Percentiles rank a stretch among this genome's conserved stretches.
Conservation (phyloP, 2,329 filamentous ascomycete species). For the Colletotrichum sp. region DNA sequence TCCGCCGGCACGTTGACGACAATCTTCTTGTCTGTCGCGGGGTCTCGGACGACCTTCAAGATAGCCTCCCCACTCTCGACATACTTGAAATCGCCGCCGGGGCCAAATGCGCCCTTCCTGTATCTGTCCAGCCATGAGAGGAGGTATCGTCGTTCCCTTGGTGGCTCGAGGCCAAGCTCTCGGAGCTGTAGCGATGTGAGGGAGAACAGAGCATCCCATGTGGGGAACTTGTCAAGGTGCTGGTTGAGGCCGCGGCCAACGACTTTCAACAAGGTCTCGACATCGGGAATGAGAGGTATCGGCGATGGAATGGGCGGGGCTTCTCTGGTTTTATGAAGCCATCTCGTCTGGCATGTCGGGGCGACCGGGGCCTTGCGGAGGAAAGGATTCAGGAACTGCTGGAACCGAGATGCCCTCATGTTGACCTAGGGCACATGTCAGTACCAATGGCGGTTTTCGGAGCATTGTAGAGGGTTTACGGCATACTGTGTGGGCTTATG, state of each 20-base stretch:
- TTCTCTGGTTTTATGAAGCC: slow-evolving; percentile 46
- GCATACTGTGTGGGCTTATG: background rate
- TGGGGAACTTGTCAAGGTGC: slow-evolving; percentile 85
- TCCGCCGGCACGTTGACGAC: slow-evolving; percentile 61
- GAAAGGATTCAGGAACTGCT: slow-evolving; percentile 15
- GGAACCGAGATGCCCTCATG: slow-evolving; percentile 21
- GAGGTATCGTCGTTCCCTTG: slow-evolving; percentile 82
- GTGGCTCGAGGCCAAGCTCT: slow-evolving; percentile 85
- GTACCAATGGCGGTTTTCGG: background rate
- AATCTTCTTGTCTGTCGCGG: slow-evolving; percentile 49
- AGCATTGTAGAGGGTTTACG: no score
- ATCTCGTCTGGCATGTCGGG: slow-evolving; percentile 42
- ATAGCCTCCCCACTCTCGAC: slow-evolving; percentile 64
- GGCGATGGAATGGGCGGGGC: slow-evolving; percentile 64
- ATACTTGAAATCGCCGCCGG: slow-evolving; percentile 80
- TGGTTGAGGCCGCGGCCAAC: slow-evolving; percentile 87
- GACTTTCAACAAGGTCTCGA: slow-evolving; percentile 83
- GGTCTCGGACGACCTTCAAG: slow-evolving; percentile 52
- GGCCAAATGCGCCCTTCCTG: slow-evolving; percentile 75
- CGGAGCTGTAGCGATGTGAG: slow-evolving; percentile 78
- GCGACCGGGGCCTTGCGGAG: slow-evolving; percentile 25
- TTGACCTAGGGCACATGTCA: slow-evolving; percentile 5
- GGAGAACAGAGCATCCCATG: slow-evolving; percentile 90
- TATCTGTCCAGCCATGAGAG: slow-evolving; percentile 89
- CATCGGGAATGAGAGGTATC: slow-evolving; percentile 86